These are phyloP conservation scores for Prunus mongolica DNA, from an alignment of 306 rosid genomes.

Conservation along the genomic window DNA sequence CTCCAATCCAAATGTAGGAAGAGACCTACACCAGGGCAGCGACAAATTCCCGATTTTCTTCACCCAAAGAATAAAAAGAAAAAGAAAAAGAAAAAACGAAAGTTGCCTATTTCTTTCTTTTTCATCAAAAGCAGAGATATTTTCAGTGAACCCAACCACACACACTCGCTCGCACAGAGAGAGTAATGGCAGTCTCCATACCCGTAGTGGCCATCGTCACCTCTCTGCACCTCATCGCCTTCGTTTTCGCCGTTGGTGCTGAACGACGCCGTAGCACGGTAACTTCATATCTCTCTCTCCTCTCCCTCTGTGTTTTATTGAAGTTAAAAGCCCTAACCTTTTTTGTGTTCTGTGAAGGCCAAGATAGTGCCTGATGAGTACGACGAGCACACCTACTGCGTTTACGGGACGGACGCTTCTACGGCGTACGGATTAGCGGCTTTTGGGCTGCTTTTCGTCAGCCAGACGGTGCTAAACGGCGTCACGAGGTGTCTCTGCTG, in stretches of 20 bases:
- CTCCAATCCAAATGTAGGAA: neutral
- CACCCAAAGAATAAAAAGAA: neutral
- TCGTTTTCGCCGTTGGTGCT: conserved; percentile 83
- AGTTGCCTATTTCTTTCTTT: neutral
- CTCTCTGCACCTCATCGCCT: conserved; percentile 82
- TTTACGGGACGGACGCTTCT: conserved; percentile 79
- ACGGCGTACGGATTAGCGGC: conserved; percentile 85
- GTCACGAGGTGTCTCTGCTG: conserved; percentile 89
- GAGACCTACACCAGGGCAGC: neutral
- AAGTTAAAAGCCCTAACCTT: neutral
- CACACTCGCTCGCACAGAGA: neutral
- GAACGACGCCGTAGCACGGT: conserved; percentile 85
- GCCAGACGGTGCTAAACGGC: conserved; percentile 64
- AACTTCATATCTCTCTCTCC: neutral
- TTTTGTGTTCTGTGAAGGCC: conserved; percentile 39
- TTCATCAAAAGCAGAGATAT: conserved; percentile 16
- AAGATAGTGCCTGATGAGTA: conserved; percentile 62
- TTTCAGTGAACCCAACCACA: neutral
- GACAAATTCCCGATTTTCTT: neutral
- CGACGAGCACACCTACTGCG: conserved; percentile 64
- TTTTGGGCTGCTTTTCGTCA: conserved; percentile 50
- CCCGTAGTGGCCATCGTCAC: conserved; percentile 46
- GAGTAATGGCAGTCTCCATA: conserved; percentile 61
- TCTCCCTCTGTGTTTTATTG: neutral
- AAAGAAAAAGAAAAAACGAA: neutral